These are phyloP conservation scores for Hyphopichia wangnamkhiaoensis DNA, from an alignment of 1,139 yeast species.

Conservation along the genomic window DNA sequence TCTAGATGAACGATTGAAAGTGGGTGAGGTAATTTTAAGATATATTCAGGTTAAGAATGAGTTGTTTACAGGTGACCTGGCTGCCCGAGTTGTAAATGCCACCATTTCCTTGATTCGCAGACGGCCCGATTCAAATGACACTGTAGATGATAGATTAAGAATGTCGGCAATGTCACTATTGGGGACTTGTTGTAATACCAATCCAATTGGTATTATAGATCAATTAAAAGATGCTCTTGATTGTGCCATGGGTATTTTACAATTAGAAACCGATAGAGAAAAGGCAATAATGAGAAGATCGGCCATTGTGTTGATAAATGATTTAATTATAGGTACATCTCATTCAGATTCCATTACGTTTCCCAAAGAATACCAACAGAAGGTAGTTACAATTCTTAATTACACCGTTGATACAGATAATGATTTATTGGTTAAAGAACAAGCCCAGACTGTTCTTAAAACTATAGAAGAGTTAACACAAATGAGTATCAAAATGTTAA, in stretches of 20 bases:
- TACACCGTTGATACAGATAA: conserved; percentile 49
- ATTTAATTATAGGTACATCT: conserved; percentile 53
- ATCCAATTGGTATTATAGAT: conserved; percentile 54
- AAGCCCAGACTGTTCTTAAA: conserved; percentile 47
- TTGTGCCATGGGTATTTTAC: conserved; percentile 73
- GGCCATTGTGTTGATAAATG: conserved; percentile 69
- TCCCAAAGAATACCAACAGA: conserved; percentile 47
- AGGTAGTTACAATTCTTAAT: conserved; percentile 41
- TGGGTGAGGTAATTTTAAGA: conserved; percentile 78
- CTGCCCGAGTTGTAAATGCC: conserved; percentile 27
- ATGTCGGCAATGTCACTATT: conserved; percentile 86
- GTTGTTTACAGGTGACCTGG: conserved; percentile 43
- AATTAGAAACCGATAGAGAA: conserved; percentile 49
- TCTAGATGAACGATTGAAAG: conserved; percentile 66
- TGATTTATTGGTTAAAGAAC: conserved; percentile 62
- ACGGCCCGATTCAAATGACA: conserved; percentile 21
- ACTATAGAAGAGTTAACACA: conserved; percentile 39
- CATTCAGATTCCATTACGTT: conserved; percentile 46
- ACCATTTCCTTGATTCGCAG: conserved; percentile 43
- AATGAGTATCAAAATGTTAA: background rate
- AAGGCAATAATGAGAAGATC: conserved; percentile 67
- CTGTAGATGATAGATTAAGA: conserved; percentile 60
- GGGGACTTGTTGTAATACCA: conserved; percentile 64
- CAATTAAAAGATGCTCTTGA: conserved; percentile 63
- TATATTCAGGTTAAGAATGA: conserved; percentile 54